Percentiles rank a stretch among this genome's conserved stretches.
These are phyloP conservation scores for Cladophialophora bantiana DNA, from an alignment of 2,329 filamentous ascomycete species.

Conservation along the genomic window DNA sequence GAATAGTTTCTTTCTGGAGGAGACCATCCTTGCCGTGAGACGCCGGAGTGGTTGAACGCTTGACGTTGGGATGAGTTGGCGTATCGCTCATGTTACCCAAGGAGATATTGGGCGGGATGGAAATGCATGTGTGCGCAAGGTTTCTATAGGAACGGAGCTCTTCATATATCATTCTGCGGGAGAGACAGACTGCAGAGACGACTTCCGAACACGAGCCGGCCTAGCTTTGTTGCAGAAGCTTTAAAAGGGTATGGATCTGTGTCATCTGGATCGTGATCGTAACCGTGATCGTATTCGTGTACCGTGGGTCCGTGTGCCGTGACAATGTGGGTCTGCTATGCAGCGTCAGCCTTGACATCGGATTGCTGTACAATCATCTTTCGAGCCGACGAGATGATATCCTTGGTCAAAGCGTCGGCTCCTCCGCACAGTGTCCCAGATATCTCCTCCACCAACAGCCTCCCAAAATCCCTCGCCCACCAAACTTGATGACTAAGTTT, in stretches of 20 bases:
- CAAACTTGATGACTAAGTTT: constrained; percentile 29
- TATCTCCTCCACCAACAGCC: constrained; percentile 32
- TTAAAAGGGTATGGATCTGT: neutral
- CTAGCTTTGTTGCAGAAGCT: neutral
- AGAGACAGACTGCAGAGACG: neutral
- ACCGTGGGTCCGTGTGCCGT: too few relatives aligned
- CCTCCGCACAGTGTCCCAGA: constrained; percentile 3
- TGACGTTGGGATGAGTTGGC: too few relatives aligned
- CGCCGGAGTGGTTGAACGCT: neutral
- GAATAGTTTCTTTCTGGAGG: neutral
- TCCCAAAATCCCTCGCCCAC: constrained; percentile 36
- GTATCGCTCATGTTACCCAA: neutral
- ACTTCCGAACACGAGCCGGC: neutral
- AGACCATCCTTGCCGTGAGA: neutral
- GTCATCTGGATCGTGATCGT: constrained; percentile 2
- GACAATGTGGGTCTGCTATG: neutral
- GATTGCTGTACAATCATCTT: neutral
- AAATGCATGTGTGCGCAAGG: neutral
- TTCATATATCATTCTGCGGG: neutral
- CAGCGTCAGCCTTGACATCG: neutral
- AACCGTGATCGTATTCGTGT: constrained; percentile 10
- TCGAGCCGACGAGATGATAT: constrained; percentile 6
- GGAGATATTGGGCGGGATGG: neutral
- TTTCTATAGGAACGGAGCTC: neutral
- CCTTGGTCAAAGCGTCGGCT: constrained; percentile 2